Evolutionary conservation across 1,139 yeast genomes (phyloP).

Genomic region (Yamadazyma blattariae): DNA sequence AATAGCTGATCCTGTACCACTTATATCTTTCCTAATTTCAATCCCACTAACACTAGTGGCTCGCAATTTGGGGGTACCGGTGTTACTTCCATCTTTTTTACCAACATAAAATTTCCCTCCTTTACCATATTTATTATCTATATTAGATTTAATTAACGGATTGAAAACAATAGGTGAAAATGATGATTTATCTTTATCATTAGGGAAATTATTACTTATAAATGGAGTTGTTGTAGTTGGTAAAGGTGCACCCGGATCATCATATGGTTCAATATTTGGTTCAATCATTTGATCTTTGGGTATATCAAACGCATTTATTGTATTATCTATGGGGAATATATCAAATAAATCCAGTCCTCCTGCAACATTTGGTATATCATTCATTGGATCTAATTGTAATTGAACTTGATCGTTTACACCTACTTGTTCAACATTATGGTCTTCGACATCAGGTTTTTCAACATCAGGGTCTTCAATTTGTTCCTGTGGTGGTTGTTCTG

Average conservation of each 20-base stretch:
- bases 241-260: slow-evolving; percentile 80
- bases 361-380: neutral
- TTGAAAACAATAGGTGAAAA: slow-evolving; percentile 81
- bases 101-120: slow-evolving; percentile 82
- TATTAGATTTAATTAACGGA: slow-evolving; percentile 69
- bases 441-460: slow-evolving; percentile 5
- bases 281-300: slow-evolving; percentile 58
- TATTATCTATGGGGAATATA: slow-evolving; percentile 1
- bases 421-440: neutral
- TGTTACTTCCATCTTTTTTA: slow-evolving; percentile 21
- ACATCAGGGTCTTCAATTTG: too few species aligned
- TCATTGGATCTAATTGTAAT: neutral
- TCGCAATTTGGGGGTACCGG: slow-evolving; percentile 23
- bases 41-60: slow-evolving; percentile 45
- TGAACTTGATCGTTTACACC: neutral
- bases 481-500: too few species aligned
- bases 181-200: slow-evolving; percentile 37
- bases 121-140: slow-evolving; percentile 77
- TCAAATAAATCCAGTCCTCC: neutral
- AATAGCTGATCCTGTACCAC: slow-evolving; percentile 15
- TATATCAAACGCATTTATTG: slow-evolving; percentile 35
- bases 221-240: slow-evolving; percentile 63
- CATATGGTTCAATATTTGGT: slow-evolving; percentile 27
- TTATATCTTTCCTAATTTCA: slow-evolving; percentile 18
- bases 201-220: slow-evolving; percentile 21